Evolutionary conservation across 192 early-diverging fungal genomes (phyloP), one percentile per base, ranked within the genome.

Genomic region (Entomortierella beljakovae): DNA sequence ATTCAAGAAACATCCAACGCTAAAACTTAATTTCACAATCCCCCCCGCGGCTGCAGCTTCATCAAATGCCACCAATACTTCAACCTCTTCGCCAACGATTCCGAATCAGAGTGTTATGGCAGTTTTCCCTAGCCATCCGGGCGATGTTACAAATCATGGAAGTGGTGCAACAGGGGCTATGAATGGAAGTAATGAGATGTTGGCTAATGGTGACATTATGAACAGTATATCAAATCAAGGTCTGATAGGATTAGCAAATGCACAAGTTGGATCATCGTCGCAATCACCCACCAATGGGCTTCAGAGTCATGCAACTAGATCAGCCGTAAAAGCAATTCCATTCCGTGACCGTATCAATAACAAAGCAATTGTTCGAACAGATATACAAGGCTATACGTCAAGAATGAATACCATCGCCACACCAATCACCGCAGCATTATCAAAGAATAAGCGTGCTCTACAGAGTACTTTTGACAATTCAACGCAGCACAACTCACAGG

Each of bases 1-100:
- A 0, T 90, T 90, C 70, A 84, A 85, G 50, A 92, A 90, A 61
- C 92, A 94, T 76, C 89, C 92, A 3, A 87, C 84, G 6, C 61
- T 94, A 38, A 83, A 88, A 64, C 65, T 93, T 29, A 92, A 89
- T 38, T 85, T 88, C 40, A 61, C 80, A 5, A 85, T 88, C 55
- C 82, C 83, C 1, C 77, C 67, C 1, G 37, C 67, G 23, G 26
- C 65, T 11, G 70, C 70, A 38, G 50, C 54, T 58, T 74, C 79
- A 25, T 38, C 75, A 23, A 79, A 80, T 43, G 57, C 67, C 33
- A 70, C 50, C 20, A 54, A 61, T 40, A 52, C 69, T 52, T 43
- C 68, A 60, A 42, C 67, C 46, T 25, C 76, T 29, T 59, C 49
- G 52, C 43, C 80, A 49, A 61, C 61, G 55, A 48, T 64, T 46